Conservation (phyloP, 129 eudicot species). For the Tanacetum coccineum region DNA sequence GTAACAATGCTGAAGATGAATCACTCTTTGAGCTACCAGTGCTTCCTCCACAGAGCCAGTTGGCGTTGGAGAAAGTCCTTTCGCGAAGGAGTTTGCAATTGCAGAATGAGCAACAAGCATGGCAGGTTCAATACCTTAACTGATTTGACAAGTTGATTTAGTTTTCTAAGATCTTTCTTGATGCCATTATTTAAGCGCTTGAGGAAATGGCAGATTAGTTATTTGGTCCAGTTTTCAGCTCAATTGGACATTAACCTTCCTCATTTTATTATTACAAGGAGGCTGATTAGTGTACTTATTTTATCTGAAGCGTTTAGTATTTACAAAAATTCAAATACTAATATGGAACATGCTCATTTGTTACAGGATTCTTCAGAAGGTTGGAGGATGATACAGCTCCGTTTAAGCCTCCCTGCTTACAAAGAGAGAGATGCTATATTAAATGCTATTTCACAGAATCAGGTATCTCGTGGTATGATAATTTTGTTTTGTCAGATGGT, state of each 20-base stretch:
- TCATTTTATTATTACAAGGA: not conserved
- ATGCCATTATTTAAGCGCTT: too few relatives aligned
- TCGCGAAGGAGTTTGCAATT: constrained; percentile 56
- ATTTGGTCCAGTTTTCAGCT: not conserved
- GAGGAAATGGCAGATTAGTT: not conserved
- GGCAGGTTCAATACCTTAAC: constrained; percentile 64
- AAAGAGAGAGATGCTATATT: constrained; percentile 81
- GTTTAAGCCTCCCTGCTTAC: constrained; percentile 83
- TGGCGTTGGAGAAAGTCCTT: constrained; percentile 55
- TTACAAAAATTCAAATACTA: constrained; percentile 10
- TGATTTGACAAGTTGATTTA: not conserved
- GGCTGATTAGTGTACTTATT: not conserved
- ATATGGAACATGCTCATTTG: constrained; percentile 21
- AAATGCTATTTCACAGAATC: constrained; percentile 67
- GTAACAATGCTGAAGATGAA: constrained; percentile 62
- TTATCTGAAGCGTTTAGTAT: not conserved
- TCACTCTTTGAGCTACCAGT: constrained; percentile 84
- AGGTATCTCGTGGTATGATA: too few relatives aligned
- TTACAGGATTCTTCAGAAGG: constrained; percentile 83
- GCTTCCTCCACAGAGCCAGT: constrained; percentile 41
- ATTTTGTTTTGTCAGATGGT: too few relatives aligned
- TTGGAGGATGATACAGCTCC: constrained; percentile 63
- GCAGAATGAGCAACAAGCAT: constrained; percentile 58
- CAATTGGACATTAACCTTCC: not conserved
- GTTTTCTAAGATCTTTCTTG: not conserved